A percentile compares a stretch with the other conserved stretches of the same genome.
phyloP scores from a whole-genome alignment of 2,329 filamentous ascomycete genomes.

The Fusarium dimerum region DNA sequence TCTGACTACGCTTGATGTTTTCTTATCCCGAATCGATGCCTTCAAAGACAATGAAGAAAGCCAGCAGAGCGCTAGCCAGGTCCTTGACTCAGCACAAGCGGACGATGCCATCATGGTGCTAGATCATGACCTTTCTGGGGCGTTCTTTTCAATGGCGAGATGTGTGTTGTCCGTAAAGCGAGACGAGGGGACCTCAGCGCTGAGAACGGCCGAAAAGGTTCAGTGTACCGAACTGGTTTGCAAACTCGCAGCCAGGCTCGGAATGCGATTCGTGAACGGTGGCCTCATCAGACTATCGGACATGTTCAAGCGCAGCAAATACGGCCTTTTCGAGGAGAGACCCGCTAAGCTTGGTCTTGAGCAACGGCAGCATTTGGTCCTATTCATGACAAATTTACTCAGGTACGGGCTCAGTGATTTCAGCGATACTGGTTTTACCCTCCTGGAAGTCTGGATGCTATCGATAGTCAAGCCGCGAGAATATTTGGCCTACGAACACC shows the following conservation, averaged over 20 bases:
- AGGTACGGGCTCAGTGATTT: conserved; percentile 49
- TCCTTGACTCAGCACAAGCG: conserved; percentile 40
- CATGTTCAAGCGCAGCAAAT: conserved; percentile 50
- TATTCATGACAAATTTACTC: conserved; percentile 55
- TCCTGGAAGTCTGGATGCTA: conserved; percentile 54
- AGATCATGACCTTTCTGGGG: conserved; percentile 48
- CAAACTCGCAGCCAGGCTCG: conserved; percentile 47
- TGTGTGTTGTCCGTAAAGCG: conserved; percentile 33
- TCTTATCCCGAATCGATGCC: conserved; percentile 47
- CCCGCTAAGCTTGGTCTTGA: conserved; percentile 41
- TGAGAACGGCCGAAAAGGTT: conserved; percentile 21
- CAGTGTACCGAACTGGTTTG: conserved; percentile 48
- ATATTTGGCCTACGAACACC: conserved; percentile 50
- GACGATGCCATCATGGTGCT: conserved; percentile 51
- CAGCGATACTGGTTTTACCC: conserved; percentile 44
- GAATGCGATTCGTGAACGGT: conserved; percentile 45
- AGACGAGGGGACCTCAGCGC: conserved; percentile 13
- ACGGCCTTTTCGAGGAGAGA: conserved; percentile 49
- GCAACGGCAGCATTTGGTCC: conserved; percentile 47
- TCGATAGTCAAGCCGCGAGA: conserved; percentile 52
- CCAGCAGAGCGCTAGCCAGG: conserved; percentile 39
- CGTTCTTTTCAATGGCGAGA: conserved; percentile 51
- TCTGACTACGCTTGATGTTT: conserved; percentile 49
- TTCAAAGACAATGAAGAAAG: conserved; percentile 40
- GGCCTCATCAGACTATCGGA: conserved; percentile 46